Evolutionary conservation across 306 rosid genomes (phyloP), one percentile per base, ranked within the genome.

Genomic region (Echinosophora koreensis): DNA sequence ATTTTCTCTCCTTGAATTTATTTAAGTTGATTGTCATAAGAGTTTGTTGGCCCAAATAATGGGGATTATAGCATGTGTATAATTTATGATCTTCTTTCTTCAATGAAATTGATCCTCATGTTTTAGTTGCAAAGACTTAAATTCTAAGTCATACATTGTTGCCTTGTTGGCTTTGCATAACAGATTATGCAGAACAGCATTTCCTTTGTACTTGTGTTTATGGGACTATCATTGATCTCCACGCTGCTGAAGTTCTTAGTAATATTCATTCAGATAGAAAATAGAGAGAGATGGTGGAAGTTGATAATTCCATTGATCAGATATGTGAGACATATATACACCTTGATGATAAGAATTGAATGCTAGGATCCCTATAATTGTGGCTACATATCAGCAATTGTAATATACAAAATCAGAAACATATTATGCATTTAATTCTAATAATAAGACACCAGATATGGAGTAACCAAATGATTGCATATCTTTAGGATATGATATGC

Each of bases 41-140:
- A 22, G 22, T 22, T 0, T 22, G 0, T 15, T 59, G 58, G 59
- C 46, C 73, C 62, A 72, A 72, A 65, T 56, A 38, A 32, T 73
- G 37, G 27, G 41, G 47, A 56, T 73, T 56, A 79, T 73, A 42
- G 54, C 74, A 55, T 44, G 32, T 42, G 35, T 14, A 41, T 50
- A 61, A 51, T 50, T 42, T 71, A 17, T 34, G 30, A 54, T 52
- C 15, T 34, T 66, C 65, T 80, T 74, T 76, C 56, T 4, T 8
- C 54, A 10, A 4, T 59, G 74, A 49, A 66, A 57, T 41, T 62
- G 60, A 54, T 62, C 55, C 55, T 52, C 15, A 10, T 44, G 12
- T 44, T 22, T 69, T 4, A 49, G n/a, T n/a, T 28, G 3, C 30
- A 4, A 9, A 37, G 59, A 74, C 5, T 54, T 41, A 15, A 71